A percentile compares a stretch with the other conserved stretches of the same genome.
These are phyloP conservation scores for Zygoascus flipseniorum DNA, from an alignment of 805 yeast genomes.

Conservation along the genomic window DNA sequence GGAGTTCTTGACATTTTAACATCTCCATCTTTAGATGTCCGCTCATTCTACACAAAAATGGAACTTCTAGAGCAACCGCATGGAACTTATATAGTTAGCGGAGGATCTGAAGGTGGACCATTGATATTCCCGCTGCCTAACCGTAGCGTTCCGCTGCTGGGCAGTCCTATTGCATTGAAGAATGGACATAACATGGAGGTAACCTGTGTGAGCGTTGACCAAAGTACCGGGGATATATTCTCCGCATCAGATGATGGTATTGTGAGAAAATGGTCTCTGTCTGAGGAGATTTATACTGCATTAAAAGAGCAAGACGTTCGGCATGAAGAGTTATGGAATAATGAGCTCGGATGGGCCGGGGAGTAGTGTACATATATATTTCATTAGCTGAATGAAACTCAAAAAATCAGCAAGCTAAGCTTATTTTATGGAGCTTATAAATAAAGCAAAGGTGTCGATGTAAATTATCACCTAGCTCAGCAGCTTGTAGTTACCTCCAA, in stretches of 20 bases:
- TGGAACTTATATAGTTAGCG: neutral
- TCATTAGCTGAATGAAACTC: constrained; percentile 28
- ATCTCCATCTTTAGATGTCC: constrained; percentile 10
- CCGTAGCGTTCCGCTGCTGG: neutral
- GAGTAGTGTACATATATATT: constrained; percentile 19
- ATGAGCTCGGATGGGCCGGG: neutral
- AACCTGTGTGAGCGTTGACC: constrained; percentile 11
- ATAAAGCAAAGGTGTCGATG: no score
- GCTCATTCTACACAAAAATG: constrained; percentile 14
- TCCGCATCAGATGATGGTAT: constrained; percentile 13
- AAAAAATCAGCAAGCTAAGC: constrained; percentile 12
- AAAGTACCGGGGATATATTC: constrained; percentile 5
- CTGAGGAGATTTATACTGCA: neutral
- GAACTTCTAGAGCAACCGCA: constrained; percentile 6
- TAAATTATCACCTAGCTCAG: neutral
- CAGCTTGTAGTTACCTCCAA: constrained; percentile 32
- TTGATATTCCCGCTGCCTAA: constrained; percentile 12
- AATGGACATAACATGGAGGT: constrained; percentile 11
- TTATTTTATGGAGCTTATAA: no score
- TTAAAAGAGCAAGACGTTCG: neutral
- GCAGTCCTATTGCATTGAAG: constrained; percentile 3
- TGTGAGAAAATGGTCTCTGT: neutral
- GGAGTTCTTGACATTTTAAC: constrained; percentile 5
- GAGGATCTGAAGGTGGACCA: neutral
- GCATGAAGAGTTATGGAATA: neutral